Conservation (phyloP, 192 early-diverging fungal species). For the Gonapodya prolifera region DNA sequence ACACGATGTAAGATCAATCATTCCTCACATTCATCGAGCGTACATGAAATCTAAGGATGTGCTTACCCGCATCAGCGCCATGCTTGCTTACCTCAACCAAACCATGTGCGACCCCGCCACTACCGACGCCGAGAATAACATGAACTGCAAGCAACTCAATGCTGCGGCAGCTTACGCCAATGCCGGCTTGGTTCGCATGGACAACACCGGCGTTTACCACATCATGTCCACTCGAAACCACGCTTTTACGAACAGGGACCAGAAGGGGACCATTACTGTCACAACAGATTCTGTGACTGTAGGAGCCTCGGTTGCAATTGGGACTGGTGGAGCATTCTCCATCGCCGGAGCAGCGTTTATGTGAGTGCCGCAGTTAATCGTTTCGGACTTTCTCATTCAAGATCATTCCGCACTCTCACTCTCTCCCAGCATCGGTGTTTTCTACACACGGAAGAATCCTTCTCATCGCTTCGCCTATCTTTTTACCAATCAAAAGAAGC, state of each 20-base stretch:
- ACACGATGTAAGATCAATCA: slow-evolving; percentile 5
- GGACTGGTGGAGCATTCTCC: slow-evolving; percentile 1
- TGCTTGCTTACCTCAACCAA: slow-evolving; percentile 19
- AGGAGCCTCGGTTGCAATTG: slow-evolving; percentile 12
- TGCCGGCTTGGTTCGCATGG: slow-evolving; percentile 14
- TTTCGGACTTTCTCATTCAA: neutral
- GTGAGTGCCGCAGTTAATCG: neutral
- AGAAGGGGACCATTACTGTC: slow-evolving; percentile 15
- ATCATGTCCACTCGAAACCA: slow-evolving; percentile 16
- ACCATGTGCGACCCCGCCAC: slow-evolving; percentile 12
- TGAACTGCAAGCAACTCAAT: slow-evolving; percentile 16
- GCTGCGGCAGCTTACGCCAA: slow-evolving; percentile 17
- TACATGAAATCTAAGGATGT: neutral
- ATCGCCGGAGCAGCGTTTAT: slow-evolving; percentile 10
- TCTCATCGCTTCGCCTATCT: neutral
- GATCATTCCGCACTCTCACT: neutral
- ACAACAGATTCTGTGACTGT: slow-evolving; percentile 8
- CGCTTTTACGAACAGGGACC: slow-evolving; percentile 21
- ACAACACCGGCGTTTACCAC: slow-evolving; percentile 17
- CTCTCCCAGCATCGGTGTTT: neutral
- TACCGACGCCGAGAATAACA: slow-evolving; percentile 12
- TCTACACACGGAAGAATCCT: neutral
- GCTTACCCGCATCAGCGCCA: neutral
- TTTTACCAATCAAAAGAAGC: neutral
- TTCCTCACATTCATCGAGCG: neutral